Conservation (phyloP, 176 grass and related monocot species). For the Triticum dicoccoides region DNA sequence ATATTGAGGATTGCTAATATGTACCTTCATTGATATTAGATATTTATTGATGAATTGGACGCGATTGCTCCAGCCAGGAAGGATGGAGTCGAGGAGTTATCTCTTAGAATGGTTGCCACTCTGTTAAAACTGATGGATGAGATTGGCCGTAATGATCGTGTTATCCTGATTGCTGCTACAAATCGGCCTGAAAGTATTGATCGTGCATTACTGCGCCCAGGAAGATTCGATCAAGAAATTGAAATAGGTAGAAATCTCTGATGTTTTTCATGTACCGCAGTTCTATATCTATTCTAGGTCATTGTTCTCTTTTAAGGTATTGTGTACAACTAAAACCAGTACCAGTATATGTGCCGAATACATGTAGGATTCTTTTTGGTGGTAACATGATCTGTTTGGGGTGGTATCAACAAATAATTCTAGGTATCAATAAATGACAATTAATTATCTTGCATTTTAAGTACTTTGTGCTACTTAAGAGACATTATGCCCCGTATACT, state of each 20-base stretch:
- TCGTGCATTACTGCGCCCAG: slow-evolving; percentile 65
- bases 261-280: slow-evolving; percentile 21
- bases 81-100: slow-evolving; percentile 78
- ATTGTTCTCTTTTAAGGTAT: background rate
- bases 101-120: slow-evolving; percentile 87
- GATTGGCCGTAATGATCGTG: slow-evolving; percentile 62
- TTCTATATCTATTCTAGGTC: background rate
- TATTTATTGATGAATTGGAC: slow-evolving; percentile 99
- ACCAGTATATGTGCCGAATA: slow-evolving; percentile 10
- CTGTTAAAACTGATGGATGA: slow-evolving; percentile 92
- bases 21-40: slow-evolving; percentile 45
- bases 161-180: slow-evolving; percentile 85
- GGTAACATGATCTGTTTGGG: slow-evolving; percentile 2
- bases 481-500: background rate
- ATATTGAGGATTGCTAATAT: slow-evolving; percentile 19
- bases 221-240: slow-evolving; percentile 86
- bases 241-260: slow-evolving; percentile 75
- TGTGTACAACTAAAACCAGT: background rate
- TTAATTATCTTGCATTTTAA: background rate
- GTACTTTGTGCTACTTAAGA: background rate
- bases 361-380: background rate
- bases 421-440: background rate
- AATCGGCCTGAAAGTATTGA: slow-evolving; percentile 90
- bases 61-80: slow-evolving; percentile 91
- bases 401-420: background rate